Evolutionary conservation across 768 basidiomycete species (phyloP), one percentile per base, ranked within the genome.

Genomic region (Amanita rubescens): DNA sequence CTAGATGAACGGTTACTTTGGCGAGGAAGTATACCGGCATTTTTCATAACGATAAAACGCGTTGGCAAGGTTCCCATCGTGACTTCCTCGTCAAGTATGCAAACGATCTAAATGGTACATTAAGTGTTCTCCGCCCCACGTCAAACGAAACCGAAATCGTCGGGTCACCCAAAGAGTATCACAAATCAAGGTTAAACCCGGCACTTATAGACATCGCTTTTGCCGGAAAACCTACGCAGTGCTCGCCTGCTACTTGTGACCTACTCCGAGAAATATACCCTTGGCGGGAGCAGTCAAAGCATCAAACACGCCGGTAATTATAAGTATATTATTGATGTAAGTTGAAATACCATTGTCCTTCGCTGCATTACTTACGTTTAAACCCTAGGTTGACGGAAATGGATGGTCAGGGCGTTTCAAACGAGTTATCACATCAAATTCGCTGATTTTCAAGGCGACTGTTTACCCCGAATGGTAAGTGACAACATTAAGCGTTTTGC

Each of bases 1-100:
- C 25, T 67, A 1, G 77, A 85, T 62, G 79, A 84, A 55, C 69
- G 78, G 3, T 58, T 89, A 15, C 70, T 81, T 37, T 90, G 89
- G 89, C 74, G 89, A 37, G 89, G 89, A 3, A 79, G 79, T 38
- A 80, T 42, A 89, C 88, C 0, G 89, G 88, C 9, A 84, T 81
- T 17, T 68, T 59, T 49, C 74, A 78, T 33, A 60, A 66, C 12
- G 51, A 61, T 1, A 51, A 58, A 1, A 67, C 73, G 7, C 67
- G 68, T 5, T 85, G 84, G 85, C 50, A 63, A 57, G 60, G 70
- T 19, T 69, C 74, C 5, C 85, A 85, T 51, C 68, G 85, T 0
- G 62, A 72, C 19, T 67, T 73, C 19, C 65, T 85, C 2, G 71
- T 83, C 30, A 65, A 68, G 12, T 62, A 68, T 22, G 54, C 75